Percentiles rank a stretch among this genome's conserved stretches.
Conservation (phyloP, 306 rosid genomes). For the Quercus bicolor region DNA sequence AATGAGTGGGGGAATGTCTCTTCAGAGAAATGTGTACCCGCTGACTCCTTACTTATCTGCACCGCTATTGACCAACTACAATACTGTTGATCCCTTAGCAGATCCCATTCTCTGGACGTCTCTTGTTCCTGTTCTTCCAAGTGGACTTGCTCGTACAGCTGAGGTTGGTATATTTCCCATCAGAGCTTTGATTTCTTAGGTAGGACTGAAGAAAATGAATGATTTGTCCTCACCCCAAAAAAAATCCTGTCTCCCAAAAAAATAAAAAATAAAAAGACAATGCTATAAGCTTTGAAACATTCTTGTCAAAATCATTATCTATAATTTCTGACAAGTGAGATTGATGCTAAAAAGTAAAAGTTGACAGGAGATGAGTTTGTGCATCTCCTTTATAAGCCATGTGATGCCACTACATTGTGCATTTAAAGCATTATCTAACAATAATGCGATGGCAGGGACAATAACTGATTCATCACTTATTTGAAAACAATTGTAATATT, state of each 20-base stretch:
- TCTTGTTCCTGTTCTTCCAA: conserved; percentile 73
- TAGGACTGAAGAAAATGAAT: conserved; percentile 8
- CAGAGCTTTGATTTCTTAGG: conserved; percentile 8
- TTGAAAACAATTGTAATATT: conserved; percentile 23
- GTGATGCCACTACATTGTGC: neutral
- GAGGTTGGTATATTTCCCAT: conserved; percentile 64
- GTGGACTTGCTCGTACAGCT: conserved; percentile 55
- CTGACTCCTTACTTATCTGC: conserved; percentile 76
- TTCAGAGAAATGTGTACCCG: conserved; percentile 79
- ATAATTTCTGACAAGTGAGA: neutral
- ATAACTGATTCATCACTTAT: conserved; percentile 26
- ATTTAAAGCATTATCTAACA: conserved; percentile 16
- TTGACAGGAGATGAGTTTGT: neutral
- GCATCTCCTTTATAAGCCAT: neutral
- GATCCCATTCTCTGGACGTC: conserved; percentile 93
- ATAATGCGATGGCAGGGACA: conserved; percentile 28
- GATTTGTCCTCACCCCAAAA: neutral
- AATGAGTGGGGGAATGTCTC: conserved; percentile 66
- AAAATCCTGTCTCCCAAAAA: too few relatives aligned
- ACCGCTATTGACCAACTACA: conserved; percentile 78
- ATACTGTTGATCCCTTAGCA: conserved; percentile 64
- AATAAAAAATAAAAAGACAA: neutral
- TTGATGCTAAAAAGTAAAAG: neutral
- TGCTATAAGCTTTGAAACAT: neutral
- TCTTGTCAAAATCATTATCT: neutral